Conservation (phyloP, 2,329 filamentous ascomycete genomes). For the Pyrenochaeta sp. region DNA sequence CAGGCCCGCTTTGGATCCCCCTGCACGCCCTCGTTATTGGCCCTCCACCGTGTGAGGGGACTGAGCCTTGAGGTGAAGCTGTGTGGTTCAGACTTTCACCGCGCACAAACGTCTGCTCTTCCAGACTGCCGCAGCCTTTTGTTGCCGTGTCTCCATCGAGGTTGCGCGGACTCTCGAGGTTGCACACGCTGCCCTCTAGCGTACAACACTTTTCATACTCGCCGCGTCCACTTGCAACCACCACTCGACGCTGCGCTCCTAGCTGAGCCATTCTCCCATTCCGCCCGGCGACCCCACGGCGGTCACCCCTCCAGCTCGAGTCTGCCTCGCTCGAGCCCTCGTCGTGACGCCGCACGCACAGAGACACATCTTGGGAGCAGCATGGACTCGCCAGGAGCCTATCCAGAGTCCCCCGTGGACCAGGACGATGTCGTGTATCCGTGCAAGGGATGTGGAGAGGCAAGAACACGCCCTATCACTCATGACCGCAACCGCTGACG, state of each 20-base stretch:
- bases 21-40: background rate
- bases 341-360: conserved; percentile 2
- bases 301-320: background rate
- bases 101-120: conserved; percentile 2
- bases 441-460: conserved; percentile 68
- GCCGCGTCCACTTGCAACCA: background rate
- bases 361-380: conserved; percentile 9
- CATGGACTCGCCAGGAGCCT: conserved; percentile 65
- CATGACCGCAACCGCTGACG: conserved; percentile 25
- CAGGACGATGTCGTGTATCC: conserved; percentile 64
- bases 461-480: conserved; percentile 20
- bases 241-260: background rate
- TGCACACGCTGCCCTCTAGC: background rate
- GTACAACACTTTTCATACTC: background rate
- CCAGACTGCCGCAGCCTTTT: conserved; percentile 4
- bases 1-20: too few species aligned
- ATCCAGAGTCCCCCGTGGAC: conserved; percentile 60
- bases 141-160: conserved; percentile 1
- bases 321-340: background rate
- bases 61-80: background rate
- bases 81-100: background rate
- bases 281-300: background rate
- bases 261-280: background rate
- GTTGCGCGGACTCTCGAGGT: background rate
- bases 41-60: background rate